Conservation (phyloP, 768 basidiomycete genomes). For the Amanita inopinata region DNA sequence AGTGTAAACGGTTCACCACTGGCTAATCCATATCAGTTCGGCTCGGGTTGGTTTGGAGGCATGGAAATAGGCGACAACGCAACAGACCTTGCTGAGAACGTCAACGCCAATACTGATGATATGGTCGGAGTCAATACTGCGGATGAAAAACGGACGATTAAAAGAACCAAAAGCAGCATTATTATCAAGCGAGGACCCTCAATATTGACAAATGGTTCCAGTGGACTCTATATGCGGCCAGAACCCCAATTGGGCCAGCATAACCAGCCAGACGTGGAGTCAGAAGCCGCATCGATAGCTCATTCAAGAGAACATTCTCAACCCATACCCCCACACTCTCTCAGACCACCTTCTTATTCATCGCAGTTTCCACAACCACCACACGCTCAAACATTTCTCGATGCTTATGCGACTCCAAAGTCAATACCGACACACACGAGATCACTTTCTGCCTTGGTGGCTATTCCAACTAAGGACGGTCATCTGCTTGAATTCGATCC, state of each 20-base stretch:
- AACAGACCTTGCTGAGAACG: conserved; percentile 20
- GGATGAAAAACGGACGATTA: conserved; percentile 24
- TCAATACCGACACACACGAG: conserved; percentile 23
- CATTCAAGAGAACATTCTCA: conserved; percentile 38
- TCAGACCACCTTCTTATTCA: conserved; percentile 14
- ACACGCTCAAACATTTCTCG: conserved; percentile 15
- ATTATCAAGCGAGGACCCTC: conserved; percentile 51
- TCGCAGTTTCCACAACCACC: conserved; percentile 17
- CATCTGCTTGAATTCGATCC: conserved; percentile 83
- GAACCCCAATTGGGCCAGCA: conserved; percentile 43
- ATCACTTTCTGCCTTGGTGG: conserved; percentile 50
- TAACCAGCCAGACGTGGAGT: conserved; percentile 22
- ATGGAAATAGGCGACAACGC: conserved; percentile 27
- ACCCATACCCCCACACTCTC: conserved; percentile 16
- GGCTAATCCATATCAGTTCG: conserved; percentile 67
- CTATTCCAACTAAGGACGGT: conserved; percentile 75
- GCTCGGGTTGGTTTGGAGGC: conserved; percentile 47
- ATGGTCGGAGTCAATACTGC: conserved; percentile 17
- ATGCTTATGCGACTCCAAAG: conserved; percentile 24
- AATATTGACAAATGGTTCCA: conserved; percentile 22
- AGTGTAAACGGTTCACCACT: conserved; percentile 79
- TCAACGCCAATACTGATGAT: conserved; percentile 16
- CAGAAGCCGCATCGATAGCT: conserved; percentile 25
- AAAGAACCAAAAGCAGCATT: conserved; percentile 48
- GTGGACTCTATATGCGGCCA: conserved; percentile 33